phyloP scores from a whole-genome alignment of 495 filamentous ascomycete species.

The Podospora appendiculata region DNA sequence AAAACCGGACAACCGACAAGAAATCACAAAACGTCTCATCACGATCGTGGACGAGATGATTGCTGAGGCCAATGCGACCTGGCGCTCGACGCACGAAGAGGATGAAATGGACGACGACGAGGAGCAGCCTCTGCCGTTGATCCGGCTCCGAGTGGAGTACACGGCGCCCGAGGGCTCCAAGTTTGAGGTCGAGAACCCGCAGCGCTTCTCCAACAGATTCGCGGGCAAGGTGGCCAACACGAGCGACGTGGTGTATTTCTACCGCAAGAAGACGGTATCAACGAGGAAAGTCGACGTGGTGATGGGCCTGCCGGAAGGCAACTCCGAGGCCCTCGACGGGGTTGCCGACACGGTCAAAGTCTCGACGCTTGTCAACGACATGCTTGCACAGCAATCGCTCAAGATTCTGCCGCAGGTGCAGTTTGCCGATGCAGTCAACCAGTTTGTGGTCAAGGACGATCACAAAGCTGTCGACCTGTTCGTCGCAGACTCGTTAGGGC shows the following conservation, averaged over 20 bases:
- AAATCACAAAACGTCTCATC: slow-evolving; percentile 70
- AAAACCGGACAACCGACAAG: slow-evolving; percentile 71
- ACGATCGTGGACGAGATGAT: slow-evolving; percentile 77
- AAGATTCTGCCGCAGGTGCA: slow-evolving; percentile 85
- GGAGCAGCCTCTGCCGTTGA: slow-evolving; percentile 70
- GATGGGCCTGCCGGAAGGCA: slow-evolving; percentile 48
- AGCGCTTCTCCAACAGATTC: slow-evolving; percentile 94
- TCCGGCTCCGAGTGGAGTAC: slow-evolving; percentile 86
- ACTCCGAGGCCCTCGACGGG: slow-evolving; percentile 48
- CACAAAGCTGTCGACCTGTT: slow-evolving; percentile 88
- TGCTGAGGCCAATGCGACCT: slow-evolving; percentile 70
- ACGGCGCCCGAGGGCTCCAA: slow-evolving; percentile 77
- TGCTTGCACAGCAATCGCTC: slow-evolving; percentile 72
- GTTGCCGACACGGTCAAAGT: slow-evolving; percentile 82
- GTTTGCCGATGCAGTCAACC: slow-evolving; percentile 86
- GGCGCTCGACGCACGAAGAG: slow-evolving; percentile 61
- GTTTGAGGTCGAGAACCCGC: slow-evolving; percentile 91
- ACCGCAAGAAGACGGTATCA: slow-evolving; percentile 66
- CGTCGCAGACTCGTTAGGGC: slow-evolving; percentile 68
- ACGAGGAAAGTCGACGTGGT: slow-evolving; percentile 27
- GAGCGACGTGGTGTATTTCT: slow-evolving; percentile 88
- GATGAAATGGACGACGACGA: slow-evolving; percentile 47
- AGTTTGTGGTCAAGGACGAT: slow-evolving; percentile 94
- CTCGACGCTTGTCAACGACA: slow-evolving; percentile 78
- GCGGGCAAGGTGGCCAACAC: slow-evolving; percentile 83